Conservation (phyloP, 192 early-diverging fungal genomes). For the Funneliformis mosseae region DNA sequence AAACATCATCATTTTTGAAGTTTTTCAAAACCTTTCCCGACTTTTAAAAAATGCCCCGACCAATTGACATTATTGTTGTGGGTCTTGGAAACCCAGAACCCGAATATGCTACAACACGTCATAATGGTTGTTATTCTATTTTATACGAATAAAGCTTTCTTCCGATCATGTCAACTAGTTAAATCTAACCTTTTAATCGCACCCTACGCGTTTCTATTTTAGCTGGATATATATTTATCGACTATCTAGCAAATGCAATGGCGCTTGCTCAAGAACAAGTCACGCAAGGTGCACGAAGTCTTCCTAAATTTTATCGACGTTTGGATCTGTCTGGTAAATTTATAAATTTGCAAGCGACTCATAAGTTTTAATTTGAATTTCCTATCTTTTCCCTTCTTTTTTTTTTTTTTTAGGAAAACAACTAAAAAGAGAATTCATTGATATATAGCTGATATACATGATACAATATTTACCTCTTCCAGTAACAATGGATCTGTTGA, state of each 20-base stretch:
- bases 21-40: too few species aligned
- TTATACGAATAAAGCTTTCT: not conserved
- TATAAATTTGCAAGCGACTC: not conserved
- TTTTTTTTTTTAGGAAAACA: not conserved
- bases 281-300: not conserved
- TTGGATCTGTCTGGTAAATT: conserved; percentile 40
- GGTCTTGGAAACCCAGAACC: conserved; percentile 56
- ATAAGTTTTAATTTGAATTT: not conserved
- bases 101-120: conserved; percentile 53
- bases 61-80: conserved; percentile 57
- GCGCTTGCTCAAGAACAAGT: conserved; percentile 46
- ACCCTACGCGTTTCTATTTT: not conserved
- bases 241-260: conserved; percentile 65
- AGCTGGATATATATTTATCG: conserved; percentile 61
- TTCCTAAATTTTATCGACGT: conserved; percentile 43
- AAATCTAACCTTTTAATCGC: not conserved
- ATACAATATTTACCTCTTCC: conserved; percentile 49
- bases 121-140: conserved; percentile 50
- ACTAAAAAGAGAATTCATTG: not conserved
- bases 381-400: not conserved
- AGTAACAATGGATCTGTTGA: conserved; percentile 40
- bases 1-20: too few species aligned
- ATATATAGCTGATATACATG: conserved; percentile 55
- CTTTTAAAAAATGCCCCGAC: conserved; percentile 36
- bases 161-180: not conserved